phyloP scores from a whole-genome alignment of 305 asterid species.

The Petunia hybrid region DNA sequence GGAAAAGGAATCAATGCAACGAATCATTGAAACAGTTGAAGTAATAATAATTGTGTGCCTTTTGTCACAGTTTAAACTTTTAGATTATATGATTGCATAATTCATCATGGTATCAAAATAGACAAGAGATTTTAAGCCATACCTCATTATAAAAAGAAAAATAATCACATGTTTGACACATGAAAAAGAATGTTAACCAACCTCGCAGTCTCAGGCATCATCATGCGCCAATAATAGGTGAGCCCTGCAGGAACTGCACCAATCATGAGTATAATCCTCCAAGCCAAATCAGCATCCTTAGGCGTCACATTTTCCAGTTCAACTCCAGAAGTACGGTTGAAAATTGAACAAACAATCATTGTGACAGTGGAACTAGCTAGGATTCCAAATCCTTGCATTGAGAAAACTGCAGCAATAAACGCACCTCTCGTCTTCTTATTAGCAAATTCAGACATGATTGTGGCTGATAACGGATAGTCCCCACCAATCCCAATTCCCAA shows the following conservation, averaged over 20 bases:
- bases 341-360: constrained; percentile 50
- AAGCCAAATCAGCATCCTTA: constrained; percentile 56
- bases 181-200: background rate
- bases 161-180: too few relatives aligned
- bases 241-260: constrained; percentile 61
- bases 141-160: too few relatives aligned
- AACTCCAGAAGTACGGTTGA: constrained; percentile 40
- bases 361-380: constrained; percentile 55
- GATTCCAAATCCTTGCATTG: constrained; percentile 77
- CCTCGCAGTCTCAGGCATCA: constrained; percentile 77
- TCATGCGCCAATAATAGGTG: constrained; percentile 67
- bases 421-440: constrained; percentile 59
- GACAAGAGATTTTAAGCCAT: too few relatives aligned
- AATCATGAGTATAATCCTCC: constrained; percentile 62
- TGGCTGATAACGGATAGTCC: constrained; percentile 68
- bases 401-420: constrained; percentile 62
- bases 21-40: too few relatives aligned
- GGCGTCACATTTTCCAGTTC: constrained; percentile 27
- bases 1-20: too few relatives aligned
- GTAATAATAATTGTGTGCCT: too few relatives aligned
- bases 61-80: too few relatives aligned
- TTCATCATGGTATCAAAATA: too few relatives aligned
- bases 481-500: constrained; percentile 68
- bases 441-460: constrained; percentile 70
- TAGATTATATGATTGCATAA: too few relatives aligned